Conservation (phyloP, 2,329 filamentous ascomycete species). For the Pseudocercospora fuligena region DNA sequence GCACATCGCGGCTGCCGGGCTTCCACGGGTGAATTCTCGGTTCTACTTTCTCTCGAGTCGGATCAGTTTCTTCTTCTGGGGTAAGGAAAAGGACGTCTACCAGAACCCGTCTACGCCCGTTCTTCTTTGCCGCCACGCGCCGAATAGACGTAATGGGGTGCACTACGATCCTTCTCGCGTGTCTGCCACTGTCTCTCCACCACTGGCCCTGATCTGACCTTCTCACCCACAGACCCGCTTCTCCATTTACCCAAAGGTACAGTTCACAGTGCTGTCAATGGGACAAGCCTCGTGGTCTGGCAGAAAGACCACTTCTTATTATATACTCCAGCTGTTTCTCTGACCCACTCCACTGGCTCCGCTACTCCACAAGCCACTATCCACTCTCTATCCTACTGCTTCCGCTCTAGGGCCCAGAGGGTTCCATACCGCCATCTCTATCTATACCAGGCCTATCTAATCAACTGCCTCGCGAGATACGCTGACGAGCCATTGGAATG, state of each 20-base stretch:
- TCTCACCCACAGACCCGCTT: not conserved
- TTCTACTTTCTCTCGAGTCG: not conserved
- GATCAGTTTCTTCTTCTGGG: not conserved
- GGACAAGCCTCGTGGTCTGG: not conserved
- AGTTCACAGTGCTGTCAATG: not conserved
- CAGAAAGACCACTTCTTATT: not conserved
- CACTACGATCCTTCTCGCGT: not conserved
- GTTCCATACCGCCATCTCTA: not conserved
- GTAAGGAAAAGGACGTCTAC: not conserved
- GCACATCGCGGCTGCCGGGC: not conserved
- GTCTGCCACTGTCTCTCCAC: not conserved
- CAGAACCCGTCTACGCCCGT: conserved; percentile 9
- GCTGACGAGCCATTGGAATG: conserved; percentile 3
- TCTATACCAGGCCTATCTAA: not conserved
- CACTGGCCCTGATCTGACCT: not conserved
- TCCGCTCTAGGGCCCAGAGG: not conserved
- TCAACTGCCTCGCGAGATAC: not conserved
- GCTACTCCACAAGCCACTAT: conserved; percentile 11
- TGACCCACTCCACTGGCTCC: conserved; percentile 11
- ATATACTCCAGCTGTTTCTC: conserved; percentile 1
- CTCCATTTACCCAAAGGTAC: not conserved
- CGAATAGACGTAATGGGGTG: not conserved
- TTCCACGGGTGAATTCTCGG: not conserved
- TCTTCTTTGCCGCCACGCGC: conserved; percentile 1
- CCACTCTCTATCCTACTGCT: not conserved